A percentile compares a stretch with the other conserved stretches of the same genome.
Conservation (phyloP, 441 rosid genomes). For the California macrophylla region DNA sequence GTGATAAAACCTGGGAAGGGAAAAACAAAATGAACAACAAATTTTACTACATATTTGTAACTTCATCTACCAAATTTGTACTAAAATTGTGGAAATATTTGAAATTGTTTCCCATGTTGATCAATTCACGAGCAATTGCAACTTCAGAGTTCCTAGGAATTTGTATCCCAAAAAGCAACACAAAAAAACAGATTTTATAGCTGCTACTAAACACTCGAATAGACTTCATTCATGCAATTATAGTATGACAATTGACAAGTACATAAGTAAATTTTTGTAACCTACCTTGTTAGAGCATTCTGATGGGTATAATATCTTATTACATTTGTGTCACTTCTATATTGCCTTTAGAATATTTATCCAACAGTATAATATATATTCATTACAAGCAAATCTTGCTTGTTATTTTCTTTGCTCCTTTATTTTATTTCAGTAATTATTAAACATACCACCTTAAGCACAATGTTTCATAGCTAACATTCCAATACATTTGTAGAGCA, state of each 20-base stretch:
- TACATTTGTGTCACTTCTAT: neutral
- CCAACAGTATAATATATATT: neutral
- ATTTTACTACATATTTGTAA: neutral
- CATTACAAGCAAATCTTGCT: neutral
- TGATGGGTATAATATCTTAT: neutral
- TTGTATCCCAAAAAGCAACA: neutral
- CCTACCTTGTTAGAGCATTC: neutral
- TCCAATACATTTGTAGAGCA: neutral
- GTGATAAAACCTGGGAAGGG: slow-evolving; percentile 64
- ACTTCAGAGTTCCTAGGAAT: neutral
- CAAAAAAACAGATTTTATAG: neutral
- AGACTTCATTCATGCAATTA: neutral
- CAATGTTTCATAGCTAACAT: neutral
- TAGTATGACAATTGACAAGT: neutral
- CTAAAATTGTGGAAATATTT: neutral
- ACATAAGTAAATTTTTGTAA: neutral
- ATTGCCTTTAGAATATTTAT: neutral
- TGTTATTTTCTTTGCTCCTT: neutral
- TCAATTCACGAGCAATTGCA: neutral
- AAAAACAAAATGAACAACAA: neutral
- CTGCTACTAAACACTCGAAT: neutral
- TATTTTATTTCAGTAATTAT: neutral
- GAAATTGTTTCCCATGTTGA: neutral
- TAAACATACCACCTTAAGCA: neutral
- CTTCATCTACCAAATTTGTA: neutral